phyloP scores from a whole-genome alignment of 225 moss, liverwort and hornwort species.

The Physcomitrellopsis africana region DNA sequence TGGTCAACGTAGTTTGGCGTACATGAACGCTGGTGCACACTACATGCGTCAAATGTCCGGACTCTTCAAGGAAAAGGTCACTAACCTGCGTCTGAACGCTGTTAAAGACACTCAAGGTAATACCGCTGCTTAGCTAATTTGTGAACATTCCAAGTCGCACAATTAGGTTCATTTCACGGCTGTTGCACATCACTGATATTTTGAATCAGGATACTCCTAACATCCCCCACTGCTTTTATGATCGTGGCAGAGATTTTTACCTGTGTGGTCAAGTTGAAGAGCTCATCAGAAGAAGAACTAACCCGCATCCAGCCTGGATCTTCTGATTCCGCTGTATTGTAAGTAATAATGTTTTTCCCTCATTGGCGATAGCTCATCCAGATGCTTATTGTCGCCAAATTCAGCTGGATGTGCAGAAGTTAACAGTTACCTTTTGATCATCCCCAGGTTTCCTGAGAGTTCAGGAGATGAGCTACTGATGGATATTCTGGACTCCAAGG shows the following conservation, averaged over 20 bases:
- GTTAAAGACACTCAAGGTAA: constrained; percentile 79
- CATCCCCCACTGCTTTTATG: neutral
- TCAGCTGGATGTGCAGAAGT: neutral
- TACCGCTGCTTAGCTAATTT: constrained; percentile 31
- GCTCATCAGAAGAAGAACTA: constrained; percentile 77
- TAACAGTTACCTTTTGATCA: neutral
- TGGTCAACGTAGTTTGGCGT: constrained; percentile 81
- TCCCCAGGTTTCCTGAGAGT: constrained; percentile 76
- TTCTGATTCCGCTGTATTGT: constrained; percentile 74
- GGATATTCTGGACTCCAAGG: constrained; percentile 76
- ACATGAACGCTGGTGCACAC: constrained; percentile 96
- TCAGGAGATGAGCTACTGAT: constrained; percentile 82
- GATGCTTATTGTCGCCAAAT: neutral
- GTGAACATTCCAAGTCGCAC: neutral
- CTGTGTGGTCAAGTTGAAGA: constrained; percentile 84
- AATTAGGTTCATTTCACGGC: neutral
- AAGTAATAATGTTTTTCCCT: constrained; percentile 23
- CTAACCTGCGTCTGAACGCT: constrained; percentile 82
- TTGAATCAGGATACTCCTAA: neutral
- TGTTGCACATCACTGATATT: neutral
- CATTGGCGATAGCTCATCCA: neutral
- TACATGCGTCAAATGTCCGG: constrained; percentile 99
- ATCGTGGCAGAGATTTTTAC: constrained; percentile 67
- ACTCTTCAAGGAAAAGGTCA: constrained; percentile 93
- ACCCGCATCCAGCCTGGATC: constrained; percentile 81